phyloP scores from a whole-genome alignment of 345 rosid genomes.

The rapeseed (Brassica napus) region Da-Ae NC_063445.1:51903501-51904000 shows the following conservation, averaged over 20 bases:
- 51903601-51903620: neutral
- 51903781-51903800: neutral
- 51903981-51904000: neutral
- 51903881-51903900: neutral
- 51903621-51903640: neutral
- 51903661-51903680: neutral
- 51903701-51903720: neutral
- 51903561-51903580: neutral
- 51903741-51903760: neutral
- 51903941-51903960: neutral
- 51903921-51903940: neutral
- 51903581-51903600: constrained; percentile 5
- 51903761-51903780: neutral
- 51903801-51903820: neutral
- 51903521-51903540: neutral
- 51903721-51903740: neutral
- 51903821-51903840: neutral
- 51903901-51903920: neutral
- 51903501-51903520: neutral
- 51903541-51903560: neutral
- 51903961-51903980: neutral
- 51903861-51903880: neutral
- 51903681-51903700: neutral
- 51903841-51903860: neutral
- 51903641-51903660: neutral